phyloP scores from a whole-genome alignment of 179 eudicot genomes.

The Carnegiea gigantea region DNA sequence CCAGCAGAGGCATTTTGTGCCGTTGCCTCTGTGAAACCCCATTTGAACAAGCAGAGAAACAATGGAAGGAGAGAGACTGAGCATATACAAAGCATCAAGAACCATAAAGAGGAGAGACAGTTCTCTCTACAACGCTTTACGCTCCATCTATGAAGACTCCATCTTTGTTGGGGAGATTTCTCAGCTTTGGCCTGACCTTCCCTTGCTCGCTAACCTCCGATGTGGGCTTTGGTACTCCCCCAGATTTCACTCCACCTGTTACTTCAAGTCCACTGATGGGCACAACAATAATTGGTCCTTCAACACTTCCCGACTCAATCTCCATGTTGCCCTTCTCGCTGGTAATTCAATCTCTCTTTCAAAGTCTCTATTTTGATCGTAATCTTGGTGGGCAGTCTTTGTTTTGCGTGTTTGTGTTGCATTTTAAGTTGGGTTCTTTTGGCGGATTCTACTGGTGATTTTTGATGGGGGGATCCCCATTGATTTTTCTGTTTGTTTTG shows the following conservation, averaged over 20 bases:
- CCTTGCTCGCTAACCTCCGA: conserved; percentile 80
- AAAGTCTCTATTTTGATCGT: not conserved
- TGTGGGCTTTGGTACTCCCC: conserved; percentile 85
- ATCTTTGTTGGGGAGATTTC: conserved; percentile 79
- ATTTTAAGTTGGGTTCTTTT: not conserved
- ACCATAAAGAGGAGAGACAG: conserved; percentile 61
- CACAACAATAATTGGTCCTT: conserved; percentile 87
- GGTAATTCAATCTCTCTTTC: conserved; percentile 36
- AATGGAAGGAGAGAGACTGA: conserved; percentile 22
- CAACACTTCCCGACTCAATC: conserved; percentile 86
- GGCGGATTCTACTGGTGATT: not conserved
- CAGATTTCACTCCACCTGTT: conserved; percentile 57
- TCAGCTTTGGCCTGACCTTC: conserved; percentile 83
- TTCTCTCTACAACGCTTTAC: conserved; percentile 67
- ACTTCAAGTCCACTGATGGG: conserved; percentile 96
- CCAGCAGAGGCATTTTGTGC: no score
- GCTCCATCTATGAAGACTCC: conserved; percentile 87
- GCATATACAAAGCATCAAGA: conserved; percentile 83
- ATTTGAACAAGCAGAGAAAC: not conserved
- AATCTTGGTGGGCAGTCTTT: not conserved
- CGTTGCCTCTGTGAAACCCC: not conserved
- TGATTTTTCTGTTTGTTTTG: not conserved
- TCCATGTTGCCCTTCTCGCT: conserved; percentile 83
- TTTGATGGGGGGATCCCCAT: not conserved
- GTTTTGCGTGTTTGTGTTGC: not conserved